Base-by-base conservation (phyloP, 2,329 filamentous ascomycete species). In the Aspergillus viridinutans region DNA sequence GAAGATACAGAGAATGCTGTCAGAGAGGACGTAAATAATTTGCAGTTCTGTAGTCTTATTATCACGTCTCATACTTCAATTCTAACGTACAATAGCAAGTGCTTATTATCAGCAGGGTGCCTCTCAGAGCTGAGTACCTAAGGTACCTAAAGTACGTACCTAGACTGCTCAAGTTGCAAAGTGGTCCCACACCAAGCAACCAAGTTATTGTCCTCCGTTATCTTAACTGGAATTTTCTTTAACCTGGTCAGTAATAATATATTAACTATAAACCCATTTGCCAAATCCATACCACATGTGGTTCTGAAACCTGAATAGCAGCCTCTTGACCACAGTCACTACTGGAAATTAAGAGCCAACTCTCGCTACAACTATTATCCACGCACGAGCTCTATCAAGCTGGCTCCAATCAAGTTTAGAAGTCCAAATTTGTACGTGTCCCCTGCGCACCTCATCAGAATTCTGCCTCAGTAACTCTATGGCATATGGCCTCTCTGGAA, bases 381-480 rank as follows among this genome's bases (percentile, higher is more conserved):
- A 17, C 32, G 14, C 32, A 17, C 32, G 5, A 38, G 14, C 32
- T 38, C 14, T n/a, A 38, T 38, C 14, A 38, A 17, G 32, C 32
- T 38, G 14, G 14, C 32, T 17, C 32, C 14, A 38, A 38, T 38
- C 32, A 38, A 17, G 32, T 38, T 38, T 38, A 38, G 32, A 38
- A 38, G 32, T 3, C 14, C 14, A 38, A 17, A 38, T 38, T 38
- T 38, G 32, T 38, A 38, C 32, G 32, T 38, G 14, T 17, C 32
- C 32, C 32, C 32, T 17, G 32, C 32, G 14, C 32, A 47, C 58
- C 55, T 61, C 52, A 57, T 57, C 50, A 26, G n/a, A 25, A 23
- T 35, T 14, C 5, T 35, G 4, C 5, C 23, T 14, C 43, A 47
- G 23, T 26, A 20, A 47, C 20, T 23, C 5, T 14, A 21, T 23